phyloP scores from a whole-genome alignment of 176 grass and related monocot genomes.

The Typha latifolia region DNA sequence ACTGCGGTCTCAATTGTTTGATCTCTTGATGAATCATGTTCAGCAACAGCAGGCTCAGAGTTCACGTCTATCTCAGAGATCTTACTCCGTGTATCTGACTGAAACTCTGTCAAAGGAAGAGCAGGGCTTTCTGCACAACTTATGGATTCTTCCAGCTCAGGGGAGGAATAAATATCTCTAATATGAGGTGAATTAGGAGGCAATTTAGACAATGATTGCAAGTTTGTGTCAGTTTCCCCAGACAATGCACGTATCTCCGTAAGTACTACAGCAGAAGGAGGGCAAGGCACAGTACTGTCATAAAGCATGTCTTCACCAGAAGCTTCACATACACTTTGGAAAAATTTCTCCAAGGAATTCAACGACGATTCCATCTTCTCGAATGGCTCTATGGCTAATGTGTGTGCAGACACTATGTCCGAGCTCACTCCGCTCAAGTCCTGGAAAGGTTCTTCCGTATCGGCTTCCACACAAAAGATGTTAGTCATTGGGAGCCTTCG shows the following conservation, averaged over 20 bases:
- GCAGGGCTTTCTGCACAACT: constrained; percentile 52
- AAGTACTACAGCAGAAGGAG: constrained; percentile 42
- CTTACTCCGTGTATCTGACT: constrained; percentile 33
- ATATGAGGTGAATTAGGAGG: constrained; percentile 39
- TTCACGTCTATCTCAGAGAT: constrained; percentile 85
- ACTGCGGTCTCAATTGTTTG: constrained; percentile 11
- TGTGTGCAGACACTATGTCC: constrained; percentile 4
- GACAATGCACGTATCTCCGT: constrained; percentile 51
- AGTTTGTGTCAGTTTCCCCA: constrained; percentile 41
- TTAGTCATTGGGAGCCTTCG: constrained; percentile 40
- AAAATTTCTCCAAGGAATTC: constrained; percentile 73
- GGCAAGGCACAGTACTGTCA: constrained; percentile 40
- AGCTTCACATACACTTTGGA: constrained; percentile 55
- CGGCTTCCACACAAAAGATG: constrained; percentile 38
- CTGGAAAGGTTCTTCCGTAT: constrained; percentile 22
- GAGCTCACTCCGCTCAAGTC: constrained; percentile 3
- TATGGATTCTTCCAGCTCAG: constrained; percentile 44
- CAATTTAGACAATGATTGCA: constrained; percentile 27
- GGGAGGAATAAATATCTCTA: constrained; percentile 44
- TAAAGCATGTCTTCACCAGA: constrained; percentile 44
- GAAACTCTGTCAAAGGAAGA: constrained; percentile 27
- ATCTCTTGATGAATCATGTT: constrained; percentile 46
- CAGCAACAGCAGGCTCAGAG: constrained; percentile 57
- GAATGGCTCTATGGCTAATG: constrained; percentile 51
- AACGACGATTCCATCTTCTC: constrained; percentile 87